phyloP scores from a whole-genome alignment of 768 basidiomycete genomes.

The Lepiota venenata region DNA sequence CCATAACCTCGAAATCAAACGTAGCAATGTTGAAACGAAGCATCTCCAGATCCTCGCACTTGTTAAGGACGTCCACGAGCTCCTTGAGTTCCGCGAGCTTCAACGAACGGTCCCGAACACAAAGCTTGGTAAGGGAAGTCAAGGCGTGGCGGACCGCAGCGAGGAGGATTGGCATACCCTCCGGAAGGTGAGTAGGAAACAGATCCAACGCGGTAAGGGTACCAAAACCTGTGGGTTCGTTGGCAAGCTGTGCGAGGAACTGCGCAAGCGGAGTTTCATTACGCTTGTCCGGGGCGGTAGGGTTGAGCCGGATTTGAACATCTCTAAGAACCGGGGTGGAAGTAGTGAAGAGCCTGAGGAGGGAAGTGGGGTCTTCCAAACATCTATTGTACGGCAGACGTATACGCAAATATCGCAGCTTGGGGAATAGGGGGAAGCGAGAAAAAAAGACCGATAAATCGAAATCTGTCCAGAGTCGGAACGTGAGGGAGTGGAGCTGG shows the following conservation, averaged over 20 bases:
- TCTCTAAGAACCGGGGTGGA: slow-evolving; percentile 28
- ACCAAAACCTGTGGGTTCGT: slow-evolving; percentile 23
- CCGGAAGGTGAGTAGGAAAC: slow-evolving; percentile 33
- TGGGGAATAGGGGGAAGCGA: slow-evolving; percentile 27
- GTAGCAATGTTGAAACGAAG: slow-evolving; percentile 32
- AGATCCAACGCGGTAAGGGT: slow-evolving; percentile 33
- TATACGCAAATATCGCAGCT: slow-evolving; percentile 29
- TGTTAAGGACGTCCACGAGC: slow-evolving; percentile 22
- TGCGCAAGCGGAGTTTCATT: slow-evolving; percentile 28
- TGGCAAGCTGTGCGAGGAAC: slow-evolving; percentile 31
- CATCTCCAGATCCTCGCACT: slow-evolving; percentile 21
- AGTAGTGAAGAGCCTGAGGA: slow-evolving; percentile 28
- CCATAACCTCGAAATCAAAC: slow-evolving; percentile 29
- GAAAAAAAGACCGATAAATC: slow-evolving; percentile 40
- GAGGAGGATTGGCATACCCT: slow-evolving; percentile 32
- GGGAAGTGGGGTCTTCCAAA: slow-evolving; percentile 32
- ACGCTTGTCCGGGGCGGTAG: slow-evolving; percentile 23
- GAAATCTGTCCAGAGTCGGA: slow-evolving; percentile 38
- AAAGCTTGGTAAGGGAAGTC: slow-evolving; percentile 28
- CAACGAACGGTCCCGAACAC: slow-evolving; percentile 39
- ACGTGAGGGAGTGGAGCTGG: slow-evolving; percentile 29
- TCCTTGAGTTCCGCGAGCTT: slow-evolving; percentile 25
- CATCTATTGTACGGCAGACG: slow-evolving; percentile 38
- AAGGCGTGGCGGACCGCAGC: slow-evolving; percentile 28
- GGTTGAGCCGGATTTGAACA: slow-evolving; percentile 37